phyloP scores from a whole-genome alignment of 345 rosid genomes.

The Gossypium australe region DNA sequence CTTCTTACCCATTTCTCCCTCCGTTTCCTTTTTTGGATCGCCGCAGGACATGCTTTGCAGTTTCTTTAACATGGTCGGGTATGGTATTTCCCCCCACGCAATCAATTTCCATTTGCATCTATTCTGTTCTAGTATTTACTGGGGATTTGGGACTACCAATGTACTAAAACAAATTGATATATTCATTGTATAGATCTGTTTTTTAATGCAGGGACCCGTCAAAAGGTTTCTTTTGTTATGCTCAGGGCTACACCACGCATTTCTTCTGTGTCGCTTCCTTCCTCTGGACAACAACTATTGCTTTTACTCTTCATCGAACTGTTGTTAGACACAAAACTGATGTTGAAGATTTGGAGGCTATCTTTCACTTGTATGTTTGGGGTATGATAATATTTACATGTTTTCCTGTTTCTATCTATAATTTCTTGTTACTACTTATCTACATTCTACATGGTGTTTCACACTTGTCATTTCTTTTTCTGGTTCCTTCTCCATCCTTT shows the following conservation, averaged over 20 bases:
- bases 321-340: constrained; percentile 88
- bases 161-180: background rate
- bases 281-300: constrained; percentile 93
- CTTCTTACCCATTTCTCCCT: background rate
- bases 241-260: constrained; percentile 79
- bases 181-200: background rate
- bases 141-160: background rate
- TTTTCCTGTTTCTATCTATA: background rate
- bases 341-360: constrained; percentile 91
- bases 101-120: background rate
- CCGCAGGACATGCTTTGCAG: constrained; percentile 96
- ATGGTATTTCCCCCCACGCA: constrained; percentile 11
- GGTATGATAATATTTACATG: constrained; percentile 36
- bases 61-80: constrained; percentile 91
- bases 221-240: constrained; percentile 74
- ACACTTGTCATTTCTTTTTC: background rate
- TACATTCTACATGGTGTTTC: background rate
- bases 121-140: background rate
- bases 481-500: background rate
- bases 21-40: background rate
- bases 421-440: background rate
- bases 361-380: constrained; percentile 97
- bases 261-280: constrained; percentile 96
- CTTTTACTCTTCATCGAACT: constrained; percentile 94
- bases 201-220: constrained; percentile 74